A percentile compares a stretch with the other conserved stretches of the same genome.
phyloP scores from a whole-genome alignment of 2,329 filamentous ascomycete species.

The Podosphaera aphanis region DNA sequence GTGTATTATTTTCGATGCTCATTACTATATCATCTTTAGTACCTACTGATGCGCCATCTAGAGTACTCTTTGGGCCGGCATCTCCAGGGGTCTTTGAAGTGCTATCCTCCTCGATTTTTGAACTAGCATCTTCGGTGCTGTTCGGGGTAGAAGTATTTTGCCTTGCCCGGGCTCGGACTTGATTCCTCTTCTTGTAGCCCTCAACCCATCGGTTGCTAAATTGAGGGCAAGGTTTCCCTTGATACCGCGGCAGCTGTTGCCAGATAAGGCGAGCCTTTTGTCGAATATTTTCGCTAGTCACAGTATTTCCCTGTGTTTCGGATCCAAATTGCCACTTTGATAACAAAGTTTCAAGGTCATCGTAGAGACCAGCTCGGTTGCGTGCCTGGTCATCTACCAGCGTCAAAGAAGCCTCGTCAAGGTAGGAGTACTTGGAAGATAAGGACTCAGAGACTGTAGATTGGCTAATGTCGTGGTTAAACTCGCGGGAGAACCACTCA shows the following conservation, averaged over 20 bases:
- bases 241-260: not conserved
- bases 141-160: not conserved
- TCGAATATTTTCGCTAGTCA: not conserved
- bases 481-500: not conserved
- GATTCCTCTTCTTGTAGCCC: not conserved
- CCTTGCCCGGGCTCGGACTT: not conserved
- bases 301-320: not conserved
- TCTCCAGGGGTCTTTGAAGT: too few relatives aligned
- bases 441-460: not conserved
- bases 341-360: not conserved
- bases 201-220: conserved; percentile 1
- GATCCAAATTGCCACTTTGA: not conserved
- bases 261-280: not conserved
- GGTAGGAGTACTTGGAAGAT: not conserved
- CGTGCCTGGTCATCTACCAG: not conserved
- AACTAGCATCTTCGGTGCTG: not conserved
- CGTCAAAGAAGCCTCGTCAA: not conserved
- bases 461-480: not conserved
- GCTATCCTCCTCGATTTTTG: too few relatives aligned
- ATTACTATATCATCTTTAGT: too few relatives aligned
- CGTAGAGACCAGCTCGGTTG: not conserved
- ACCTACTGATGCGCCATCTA: too few relatives aligned
- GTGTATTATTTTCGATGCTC: too few relatives aligned
- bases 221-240: not conserved
- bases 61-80: too few relatives aligned